Evolutionary conservation across 2,329 filamentous ascomycete genomes (phyloP), one percentile per base, ranked within the genome.

Genomic region (Aspergillus candidus): DNA sequence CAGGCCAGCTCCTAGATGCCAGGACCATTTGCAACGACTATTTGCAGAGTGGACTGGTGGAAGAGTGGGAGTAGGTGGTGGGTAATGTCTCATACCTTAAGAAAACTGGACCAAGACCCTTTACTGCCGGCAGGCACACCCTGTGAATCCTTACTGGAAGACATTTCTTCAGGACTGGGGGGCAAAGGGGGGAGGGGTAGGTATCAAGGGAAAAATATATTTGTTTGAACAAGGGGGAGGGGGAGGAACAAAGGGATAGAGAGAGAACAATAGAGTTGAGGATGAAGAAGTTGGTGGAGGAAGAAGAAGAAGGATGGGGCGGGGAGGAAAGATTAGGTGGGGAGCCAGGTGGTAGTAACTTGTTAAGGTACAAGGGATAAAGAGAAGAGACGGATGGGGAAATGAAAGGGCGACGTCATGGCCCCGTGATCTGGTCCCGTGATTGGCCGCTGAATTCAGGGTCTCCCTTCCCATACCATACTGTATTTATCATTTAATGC

Each of bases 61-160:
- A 27, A 10, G 22, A 27, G 22, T 27, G 7, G 22, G 8, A 27
- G 22, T 10, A 2, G 18, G 6, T 27, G 22, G 22, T 27, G 22
- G 22, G 22, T 27, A 33, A 43, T 6, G 35, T 43, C 12, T 36
- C 58, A 44, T 58, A 68, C 71, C 63, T 72, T 73, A 33, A 74
- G 60, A 51, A 74, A 74, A 42, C 69, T 71, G 8, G 69, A 60
- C 71, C 71, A 74, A 29, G 67, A 69, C 47, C 67, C 65, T 51
- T 70, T 71, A 54, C 69, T 72, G 43, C 58, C 51, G 38, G 64
- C 57, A 34, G 71, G 66, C 31, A 73, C 60, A 33, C 60, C 63
- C 38, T 63, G 67, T 49, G 69, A 59, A 44, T 68, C 68, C 46
- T 70, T 69, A 43, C 50, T 54, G 40, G 63, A 60, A 51, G 58